Conservation (phyloP, 805 yeast species). For the Metschnikowia kofuensis region DNA sequence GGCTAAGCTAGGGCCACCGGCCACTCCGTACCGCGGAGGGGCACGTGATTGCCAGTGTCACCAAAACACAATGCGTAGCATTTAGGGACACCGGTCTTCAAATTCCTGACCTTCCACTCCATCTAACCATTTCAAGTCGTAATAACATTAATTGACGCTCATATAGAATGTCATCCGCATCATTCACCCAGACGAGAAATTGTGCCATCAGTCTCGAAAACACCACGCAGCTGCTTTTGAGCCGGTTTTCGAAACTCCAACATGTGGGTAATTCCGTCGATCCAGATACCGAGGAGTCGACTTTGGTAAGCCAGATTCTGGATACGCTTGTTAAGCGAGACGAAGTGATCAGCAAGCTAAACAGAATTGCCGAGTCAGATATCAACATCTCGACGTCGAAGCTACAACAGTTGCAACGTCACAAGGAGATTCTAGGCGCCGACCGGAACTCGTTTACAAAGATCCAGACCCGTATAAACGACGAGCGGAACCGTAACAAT, state of each 20-base stretch:
- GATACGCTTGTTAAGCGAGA: constrained; percentile 42
- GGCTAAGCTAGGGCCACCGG: neutral
- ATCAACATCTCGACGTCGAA: constrained; percentile 62
- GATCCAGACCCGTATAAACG: constrained; percentile 55
- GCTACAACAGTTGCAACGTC: constrained; percentile 78
- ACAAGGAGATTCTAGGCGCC: constrained; percentile 70
- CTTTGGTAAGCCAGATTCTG: constrained; percentile 24
- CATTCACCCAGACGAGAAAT: constrained; percentile 66
- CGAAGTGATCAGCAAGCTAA: constrained; percentile 48
- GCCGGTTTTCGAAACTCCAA: constrained; percentile 35
- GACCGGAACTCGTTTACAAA: constrained; percentile 62
- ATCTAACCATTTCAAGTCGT: too few relatives aligned
- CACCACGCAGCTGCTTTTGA: constrained; percentile 58
- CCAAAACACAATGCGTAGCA: neutral
- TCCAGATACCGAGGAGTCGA: constrained; percentile 22
- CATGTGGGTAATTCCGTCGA: constrained; percentile 21
- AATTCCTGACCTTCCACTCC: too few relatives aligned
- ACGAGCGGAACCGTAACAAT: constrained; percentile 75
- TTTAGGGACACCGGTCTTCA: too few relatives aligned
- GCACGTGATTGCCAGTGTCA: neutral
- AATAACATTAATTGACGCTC: too few relatives aligned
- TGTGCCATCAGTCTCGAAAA: constrained; percentile 70
- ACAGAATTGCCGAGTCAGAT: constrained; percentile 53
- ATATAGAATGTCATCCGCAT: constrained; percentile 17
- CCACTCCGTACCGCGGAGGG: neutral